phyloP scores from a whole-genome alignment of 345 rosid genomes.

The Viola odorata region DNA sequence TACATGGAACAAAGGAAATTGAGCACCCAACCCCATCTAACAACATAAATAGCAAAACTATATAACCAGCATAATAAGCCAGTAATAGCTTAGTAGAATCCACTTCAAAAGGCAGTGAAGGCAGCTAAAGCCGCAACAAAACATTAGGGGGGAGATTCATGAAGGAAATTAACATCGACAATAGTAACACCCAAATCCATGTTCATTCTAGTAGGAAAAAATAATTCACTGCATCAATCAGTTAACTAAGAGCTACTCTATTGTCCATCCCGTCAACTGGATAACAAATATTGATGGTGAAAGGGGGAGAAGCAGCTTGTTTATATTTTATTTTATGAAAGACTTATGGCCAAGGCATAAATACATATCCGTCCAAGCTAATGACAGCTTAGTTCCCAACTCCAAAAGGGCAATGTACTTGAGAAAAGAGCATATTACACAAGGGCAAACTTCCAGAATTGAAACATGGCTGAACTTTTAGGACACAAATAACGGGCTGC shows the following conservation, averaged over 20 bases:
- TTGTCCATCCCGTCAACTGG: neutral
- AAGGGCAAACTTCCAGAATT: no score
- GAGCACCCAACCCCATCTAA: neutral
- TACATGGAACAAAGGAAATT: neutral
- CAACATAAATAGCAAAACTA: neutral
- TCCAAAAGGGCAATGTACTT: neutral
- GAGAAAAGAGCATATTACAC: no score
- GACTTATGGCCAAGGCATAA: neutral
- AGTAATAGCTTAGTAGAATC: neutral
- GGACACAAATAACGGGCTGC: no score
- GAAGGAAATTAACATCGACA: no score
- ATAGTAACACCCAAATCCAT: no score
- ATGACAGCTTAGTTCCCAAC: neutral
- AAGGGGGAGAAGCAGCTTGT: neutral
- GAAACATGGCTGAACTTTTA: no score
- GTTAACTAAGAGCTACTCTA: neutral
- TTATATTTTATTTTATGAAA: neutral
- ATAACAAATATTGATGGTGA: neutral
- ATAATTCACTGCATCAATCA: neutral
- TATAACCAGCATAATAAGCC: neutral
- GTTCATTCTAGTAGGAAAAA: no score
- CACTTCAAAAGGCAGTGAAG: neutral
- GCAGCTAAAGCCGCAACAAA: neutral
- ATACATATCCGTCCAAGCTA: neutral
- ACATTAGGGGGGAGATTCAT: no score